Evolutionary conservation across 2,329 filamentous ascomycete genomes (phyloP), one percentile per base, ranked within the genome.

Genomic region (Epichloe brachyelytri): DNA sequence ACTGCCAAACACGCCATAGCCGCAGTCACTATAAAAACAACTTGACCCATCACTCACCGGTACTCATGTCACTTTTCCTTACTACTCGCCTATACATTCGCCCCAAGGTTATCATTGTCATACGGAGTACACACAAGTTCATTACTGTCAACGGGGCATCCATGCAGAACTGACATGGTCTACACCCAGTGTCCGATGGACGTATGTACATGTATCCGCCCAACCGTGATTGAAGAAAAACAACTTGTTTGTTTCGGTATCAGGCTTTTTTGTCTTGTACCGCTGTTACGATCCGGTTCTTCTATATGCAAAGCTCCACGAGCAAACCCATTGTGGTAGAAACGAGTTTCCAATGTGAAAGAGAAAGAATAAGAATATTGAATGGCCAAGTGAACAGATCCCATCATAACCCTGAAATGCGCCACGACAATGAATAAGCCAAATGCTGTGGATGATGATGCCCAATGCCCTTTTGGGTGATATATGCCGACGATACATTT

Each of bases 271-370:
- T 53, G 60, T 38, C 19, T 22, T 19, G 26, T 38, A 22, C 38
- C 49, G 49, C 22, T 52, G 55, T 57, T 54, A 58, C 58, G 60
- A 61, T 60, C 59, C 59, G 59, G 57, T 58, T 57, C 62, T 57
- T 60, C 62, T 65, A 65, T 65, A 64, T 65, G 61, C 63, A 59
- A 63, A 60, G 59, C 57, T 58, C 58, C 57, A 58, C 59, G 55
- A 52, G 51, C 60, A 51, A 54, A 56, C 37, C 38, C 36, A n/a
- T 36, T 26, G 17, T 39, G 39, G 50, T 56, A 54, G 56, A 54
- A 58, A 54, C 56, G 58, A 61, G 53, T 52, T 56, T 58, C 57
- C 53, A 62, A 62, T 57, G 39, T 53, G 51, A 43, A 48, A 43
- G 52, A 50, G 41, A 14, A 62, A 57, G 58, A 61, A 52, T 56